Conservation (phyloP, 371 early-diverging fungal species). For the Chytridium lagenaria region DNA sequence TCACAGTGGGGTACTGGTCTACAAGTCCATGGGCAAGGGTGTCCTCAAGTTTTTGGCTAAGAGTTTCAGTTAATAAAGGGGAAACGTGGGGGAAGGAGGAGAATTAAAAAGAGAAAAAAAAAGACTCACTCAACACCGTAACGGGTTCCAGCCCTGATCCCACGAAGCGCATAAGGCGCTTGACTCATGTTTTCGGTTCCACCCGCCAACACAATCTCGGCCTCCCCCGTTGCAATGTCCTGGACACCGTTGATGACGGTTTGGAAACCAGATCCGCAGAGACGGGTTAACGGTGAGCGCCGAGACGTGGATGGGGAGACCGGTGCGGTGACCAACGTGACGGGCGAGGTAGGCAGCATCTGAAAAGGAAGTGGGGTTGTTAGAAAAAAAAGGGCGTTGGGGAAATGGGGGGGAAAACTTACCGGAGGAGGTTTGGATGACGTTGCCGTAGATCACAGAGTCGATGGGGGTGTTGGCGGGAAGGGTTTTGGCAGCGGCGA, state of each 20-base stretch:
- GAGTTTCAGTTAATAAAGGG: not conserved
- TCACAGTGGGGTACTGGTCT: constrained; percentile 83
- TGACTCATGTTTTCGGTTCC: constrained; percentile 95
- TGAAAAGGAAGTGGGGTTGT: not conserved
- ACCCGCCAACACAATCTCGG: constrained; percentile 87
- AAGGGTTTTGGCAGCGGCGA: constrained; percentile 80
- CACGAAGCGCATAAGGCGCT: constrained; percentile 83
- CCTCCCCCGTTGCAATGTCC: constrained; percentile 84
- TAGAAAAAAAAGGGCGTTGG: too few species aligned
- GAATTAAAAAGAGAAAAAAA: not conserved
- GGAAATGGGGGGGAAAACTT: constrained; percentile 1
- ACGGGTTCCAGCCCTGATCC: constrained; percentile 81
- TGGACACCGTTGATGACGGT: constrained; percentile 90
- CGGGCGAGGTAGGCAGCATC: constrained; percentile 90
- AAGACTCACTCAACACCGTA: constrained; percentile 78
- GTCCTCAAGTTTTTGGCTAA: constrained; percentile 79
- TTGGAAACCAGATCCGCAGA: constrained; percentile 97
- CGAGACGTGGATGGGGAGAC: constrained; percentile 77
- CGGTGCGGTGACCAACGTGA: constrained; percentile 90
- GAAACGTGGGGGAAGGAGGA: not conserved
- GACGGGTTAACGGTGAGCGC: constrained; percentile 92
- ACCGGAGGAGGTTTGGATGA: constrained; percentile 78
- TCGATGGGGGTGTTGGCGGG: constrained; percentile 77
- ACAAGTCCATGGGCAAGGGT: constrained; percentile 83
- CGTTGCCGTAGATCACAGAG: constrained; percentile 95